Percentiles rank a stretch among this genome's conserved stretches.
Conservation (phyloP, 805 yeast genomes). For the Metschnikowia colocasiae region DNA sequence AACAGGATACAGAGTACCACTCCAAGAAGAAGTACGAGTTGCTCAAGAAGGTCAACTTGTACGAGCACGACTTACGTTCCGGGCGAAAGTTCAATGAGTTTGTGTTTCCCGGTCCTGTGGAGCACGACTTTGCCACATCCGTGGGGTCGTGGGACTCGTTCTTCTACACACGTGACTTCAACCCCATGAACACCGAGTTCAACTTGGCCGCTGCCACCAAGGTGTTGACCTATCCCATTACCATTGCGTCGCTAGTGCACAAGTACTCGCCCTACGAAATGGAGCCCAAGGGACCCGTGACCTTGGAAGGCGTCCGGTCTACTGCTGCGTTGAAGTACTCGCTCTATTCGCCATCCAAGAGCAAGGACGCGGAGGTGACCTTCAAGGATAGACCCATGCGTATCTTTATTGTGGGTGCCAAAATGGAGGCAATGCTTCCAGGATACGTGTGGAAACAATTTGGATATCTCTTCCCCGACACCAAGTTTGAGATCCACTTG, state of each 20-base stretch:
- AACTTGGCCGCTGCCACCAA: conserved; percentile 94
- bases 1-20: conserved; percentile 71
- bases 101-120: conserved; percentile 82
- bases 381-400: conserved; percentile 86
- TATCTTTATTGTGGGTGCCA: conserved; percentile 83
- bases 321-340: conserved; percentile 90
- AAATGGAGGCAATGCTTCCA: conserved; percentile 91
- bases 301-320: conserved; percentile 90
- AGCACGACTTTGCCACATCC: conserved; percentile 69
- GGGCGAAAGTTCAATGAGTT: conserved; percentile 95
- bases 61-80: conserved; percentile 91
- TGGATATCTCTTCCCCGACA: conserved; percentile 77
- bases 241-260: conserved; percentile 80
- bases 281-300: conserved; percentile 81
- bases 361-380: conserved; percentile 47
- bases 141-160: conserved; percentile 88
- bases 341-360: conserved; percentile 61
- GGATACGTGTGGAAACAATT: conserved; percentile 95
- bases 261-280: conserved; percentile 80
- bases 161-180: conserved; percentile 87
- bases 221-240: conserved; percentile 87
- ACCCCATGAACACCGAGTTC: conserved; percentile 95
- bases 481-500: conserved; percentile 81
- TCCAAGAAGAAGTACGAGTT: conserved; percentile 59
- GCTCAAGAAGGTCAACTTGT: conserved; percentile 82